Percentiles rank a stretch among this genome's conserved stretches.
These are phyloP conservation scores for Xylariaceae sp. DNA, from an alignment of 2,329 filamentous ascomycete species.

Conservation along the genomic window DNA sequence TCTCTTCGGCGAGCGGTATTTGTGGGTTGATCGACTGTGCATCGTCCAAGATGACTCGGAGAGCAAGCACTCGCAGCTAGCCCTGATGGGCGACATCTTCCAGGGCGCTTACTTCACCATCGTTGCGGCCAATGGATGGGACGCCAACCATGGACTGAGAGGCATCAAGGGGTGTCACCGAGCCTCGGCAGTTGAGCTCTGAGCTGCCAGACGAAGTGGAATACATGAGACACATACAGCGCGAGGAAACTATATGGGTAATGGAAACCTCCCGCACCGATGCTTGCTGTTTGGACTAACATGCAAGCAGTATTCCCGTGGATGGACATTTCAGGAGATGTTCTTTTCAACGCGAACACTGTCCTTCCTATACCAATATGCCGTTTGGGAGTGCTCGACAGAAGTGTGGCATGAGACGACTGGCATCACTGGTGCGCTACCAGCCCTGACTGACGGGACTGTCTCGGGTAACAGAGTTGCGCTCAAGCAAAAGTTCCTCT, in stretches of 20 bases:
- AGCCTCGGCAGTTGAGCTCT: not conserved
- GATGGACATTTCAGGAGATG: constrained; percentile 1
- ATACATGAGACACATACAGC: not conserved
- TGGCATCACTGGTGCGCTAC: not conserved
- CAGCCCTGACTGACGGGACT: not conserved
- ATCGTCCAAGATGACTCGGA: not conserved
- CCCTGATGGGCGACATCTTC: not conserved
- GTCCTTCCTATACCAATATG: not conserved
- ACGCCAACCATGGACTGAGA: not conserved
- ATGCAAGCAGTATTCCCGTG: not conserved
- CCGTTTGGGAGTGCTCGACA: not conserved
- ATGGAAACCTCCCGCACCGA: not conserved
- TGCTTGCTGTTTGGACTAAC: not conserved
- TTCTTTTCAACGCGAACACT: not conserved
- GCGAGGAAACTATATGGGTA: not conserved
- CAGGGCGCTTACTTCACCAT: constrained; percentile 1
- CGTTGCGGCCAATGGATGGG: constrained; percentile 1
- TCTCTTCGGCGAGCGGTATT: not conserved
- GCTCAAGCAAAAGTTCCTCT: not conserved
- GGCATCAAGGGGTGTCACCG: constrained; percentile 1
- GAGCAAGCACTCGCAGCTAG: not conserved
- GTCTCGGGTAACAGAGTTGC: not conserved
- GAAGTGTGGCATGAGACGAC: not conserved
- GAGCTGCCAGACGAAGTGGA: not conserved
- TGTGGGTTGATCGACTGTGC: not conserved